Evolutionary conservation across 495 filamentous ascomycete genomes (phyloP), one percentile per base, ranked within the genome.

Genomic region (Tuber calosporum): DNA sequence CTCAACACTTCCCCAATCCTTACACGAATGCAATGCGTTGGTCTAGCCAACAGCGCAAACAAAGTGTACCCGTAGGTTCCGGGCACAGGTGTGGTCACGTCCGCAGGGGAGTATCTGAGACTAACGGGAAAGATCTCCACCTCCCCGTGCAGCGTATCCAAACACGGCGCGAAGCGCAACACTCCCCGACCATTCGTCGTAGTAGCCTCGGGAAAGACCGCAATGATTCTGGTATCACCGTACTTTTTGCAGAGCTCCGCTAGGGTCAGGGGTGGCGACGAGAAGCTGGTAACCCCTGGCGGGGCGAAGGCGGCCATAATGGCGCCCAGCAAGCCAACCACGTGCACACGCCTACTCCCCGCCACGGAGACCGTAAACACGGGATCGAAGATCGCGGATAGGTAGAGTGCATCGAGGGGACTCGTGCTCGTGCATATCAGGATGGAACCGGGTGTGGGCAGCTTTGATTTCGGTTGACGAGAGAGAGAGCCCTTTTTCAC

Each of bases 171-270:
- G 71, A 97, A 88, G 0, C 92, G 90, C 7, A 99, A 83, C 78
- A 98, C 94, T n/a, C 89, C 95, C 68, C 90, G 88, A 70, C 93
- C 93, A 81, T 99, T 99, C 41, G 94, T 97, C 1, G 94, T 96
- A 15, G 90, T 97, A 84, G 90, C 92, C 82, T 97, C 94, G 4
- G 94, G 93, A 83, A 97, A 97, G 1, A 96, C 87, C 69, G 90
- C 92, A 77, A 99, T 86, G 48, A 90, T 86, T 26, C 92, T 86
- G 75, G 87, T 85, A 7, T 62, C 53, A 13, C 53, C 53, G 26
- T 62, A 62, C 13, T 8, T 62, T 19, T 34, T 62, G 26, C 13
- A 62, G 20, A 72, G 71, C 9, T 39, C 36, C 2, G 83, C 82
- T 2, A 97, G 83, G 72, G 87, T 85, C 2, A 48, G 45, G 37